Evolutionary conservation across 2,329 filamentous ascomycete genomes (phyloP).

Genomic region (Cordyceps farinosa): DNA sequence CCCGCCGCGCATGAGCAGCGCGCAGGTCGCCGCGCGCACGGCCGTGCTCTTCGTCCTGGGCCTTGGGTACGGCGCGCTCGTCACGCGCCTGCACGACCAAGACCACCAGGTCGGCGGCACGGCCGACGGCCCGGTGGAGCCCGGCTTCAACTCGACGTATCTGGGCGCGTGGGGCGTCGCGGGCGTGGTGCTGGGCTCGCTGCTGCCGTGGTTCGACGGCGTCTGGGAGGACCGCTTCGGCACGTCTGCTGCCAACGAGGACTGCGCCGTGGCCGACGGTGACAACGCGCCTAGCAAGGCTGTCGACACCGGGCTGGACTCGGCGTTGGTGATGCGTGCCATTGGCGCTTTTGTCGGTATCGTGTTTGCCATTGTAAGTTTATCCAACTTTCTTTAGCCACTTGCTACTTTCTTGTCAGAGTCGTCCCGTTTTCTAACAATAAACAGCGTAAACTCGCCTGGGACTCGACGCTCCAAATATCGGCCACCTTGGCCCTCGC

Average conservation of each 20-base stretch:
- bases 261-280: constrained; percentile 29
- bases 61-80: constrained; percentile 75
- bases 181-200: constrained; percentile 71
- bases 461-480: constrained; percentile 92
- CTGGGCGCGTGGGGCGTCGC: constrained; percentile 77
- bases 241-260: constrained; percentile 27
- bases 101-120: constrained; percentile 61
- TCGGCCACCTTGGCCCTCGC: constrained; percentile 84
- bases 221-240: constrained; percentile 61
- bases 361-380: constrained; percentile 70
- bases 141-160: constrained; percentile 59
- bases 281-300: constrained; percentile 27
- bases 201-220: constrained; percentile 80
- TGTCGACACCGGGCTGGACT: constrained; percentile 56
- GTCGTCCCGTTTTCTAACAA: constrained; percentile 2
- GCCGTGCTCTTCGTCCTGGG: constrained; percentile 73
- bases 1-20: constrained; percentile 25
- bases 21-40: constrained; percentile 56
- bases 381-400: background rate
- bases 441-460: constrained; percentile 75
- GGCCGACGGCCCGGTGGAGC: constrained; percentile 42
- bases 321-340: constrained; percentile 62
- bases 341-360: constrained; percentile 61
- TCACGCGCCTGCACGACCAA: constrained; percentile 73
- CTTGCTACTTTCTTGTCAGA: background rate